Base-by-base conservation (phyloP, 2,329 filamentous ascomycete genomes). In the Hymenoscyphus infarciens region DNA sequence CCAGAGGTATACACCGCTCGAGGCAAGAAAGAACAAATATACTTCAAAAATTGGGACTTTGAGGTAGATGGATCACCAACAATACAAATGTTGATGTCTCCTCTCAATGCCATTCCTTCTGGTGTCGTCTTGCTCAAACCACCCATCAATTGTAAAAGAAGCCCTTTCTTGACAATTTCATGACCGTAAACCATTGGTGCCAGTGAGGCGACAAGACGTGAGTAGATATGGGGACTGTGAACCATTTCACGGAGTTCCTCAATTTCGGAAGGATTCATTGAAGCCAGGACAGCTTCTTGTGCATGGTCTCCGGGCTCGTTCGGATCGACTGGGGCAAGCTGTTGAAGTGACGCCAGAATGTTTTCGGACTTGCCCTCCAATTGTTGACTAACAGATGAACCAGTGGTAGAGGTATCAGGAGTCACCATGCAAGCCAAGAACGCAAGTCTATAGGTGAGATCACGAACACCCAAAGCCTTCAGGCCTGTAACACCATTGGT, bases 41-140 rank as follows among this genome's bases (percentile, higher is more conserved):
- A 99, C 79, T 98, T 98, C 71, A 99, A 80, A 76, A 99, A 99
- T 72, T 99, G 95, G 35, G 93, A 97, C 76, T 99, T 99, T 68
- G 92, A 96, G 1, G 95, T 99, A 11, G 91, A 96, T 0, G 95
- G 95, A 74, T 99, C 95, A 64, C 95, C 95, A 63, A 99, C 95
- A 69, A 99, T 91, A 77, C 95, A 99, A 66, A 99, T 96, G 78
- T 99, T 99, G 81, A 99, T 93, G 74, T 99, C 95, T 69, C 95
- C 95, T 83, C 95, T 88, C 53, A 99, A 83, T 67, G 93, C 87
- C 92, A 99, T 97, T 66, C 92, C 94, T 77, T 99, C 95, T 0
- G 92, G 84, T 0, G 95, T 99, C 25, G 85, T 85, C 76, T 99
- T 99, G 77, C 87, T 87, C 1, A 99, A 91, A 80, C 95, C 95